Conservation (phyloP, 192 early-diverging fungal genomes). For the Martensiomyces pterosporus region DNA sequence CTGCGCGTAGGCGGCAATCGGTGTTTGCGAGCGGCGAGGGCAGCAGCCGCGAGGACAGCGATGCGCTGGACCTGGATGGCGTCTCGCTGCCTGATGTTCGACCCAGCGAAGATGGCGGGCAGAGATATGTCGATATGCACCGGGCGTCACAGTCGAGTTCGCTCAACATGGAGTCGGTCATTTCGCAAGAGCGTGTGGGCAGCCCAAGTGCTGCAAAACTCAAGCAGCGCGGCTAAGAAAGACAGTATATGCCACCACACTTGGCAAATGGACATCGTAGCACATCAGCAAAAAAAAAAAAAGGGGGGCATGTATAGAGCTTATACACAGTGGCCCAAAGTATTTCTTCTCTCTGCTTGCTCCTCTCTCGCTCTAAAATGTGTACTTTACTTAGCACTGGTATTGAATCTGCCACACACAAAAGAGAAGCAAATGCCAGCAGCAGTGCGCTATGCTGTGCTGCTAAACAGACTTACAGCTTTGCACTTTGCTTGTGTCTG, state of each 20-base stretch:
- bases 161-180: not conserved
- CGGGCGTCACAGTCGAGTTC: not conserved
- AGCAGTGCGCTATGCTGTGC: too few relatives aligned
- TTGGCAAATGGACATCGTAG: conserved; percentile 7
- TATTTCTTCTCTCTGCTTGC: not conserved
- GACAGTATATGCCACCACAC: conserved; percentile 7
- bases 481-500: conserved; percentile 12
- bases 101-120: not conserved
- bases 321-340: too few relatives aligned
- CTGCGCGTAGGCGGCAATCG: not conserved
- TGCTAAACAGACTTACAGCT: conserved; percentile 11
- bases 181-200: not conserved
- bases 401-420: too few relatives aligned
- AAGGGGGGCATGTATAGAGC: too few relatives aligned
- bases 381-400: too few relatives aligned
- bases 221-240: conserved; percentile 5
- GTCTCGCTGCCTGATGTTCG: not conserved
- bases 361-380: too few relatives aligned
- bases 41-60: not conserved
- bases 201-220: not conserved
- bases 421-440: not conserved
- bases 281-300: conserved; percentile 1
- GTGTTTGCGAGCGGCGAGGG: not conserved
- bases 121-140: not conserved
- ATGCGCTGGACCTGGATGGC: not conserved